Base-by-base conservation (phyloP, 371 early-diverging fungal genomes). In the Mucor indicus region DNA sequence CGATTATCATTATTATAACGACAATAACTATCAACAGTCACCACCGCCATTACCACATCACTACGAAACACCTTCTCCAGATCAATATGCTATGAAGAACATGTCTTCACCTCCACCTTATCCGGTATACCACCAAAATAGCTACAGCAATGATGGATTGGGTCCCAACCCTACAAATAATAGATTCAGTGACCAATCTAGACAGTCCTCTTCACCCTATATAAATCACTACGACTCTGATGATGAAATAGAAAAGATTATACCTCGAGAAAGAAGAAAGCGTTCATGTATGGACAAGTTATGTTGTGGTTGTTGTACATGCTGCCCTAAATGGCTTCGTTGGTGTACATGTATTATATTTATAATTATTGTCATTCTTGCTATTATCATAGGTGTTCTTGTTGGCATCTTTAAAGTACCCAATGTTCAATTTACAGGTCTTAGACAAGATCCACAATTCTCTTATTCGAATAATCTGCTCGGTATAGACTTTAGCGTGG, bases 291-390 rank as follows among this genome's bases (percentile, higher is more conserved):
- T 61, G 17, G 76, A 69, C 22, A 66, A 55, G 16, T n/a, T 69
- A 11, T 75, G 76, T 21, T 75, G 76, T 48, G 76, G 68, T 9
- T 75, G 76, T 37, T 75, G 72, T 42, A 64, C 67, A 4, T 75
- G 76, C 25, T 72, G 67, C 42, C 76, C 76, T 4, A 69, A 64
- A 24, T 75, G 76, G 76, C 21, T 56, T 21, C 64, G 76, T 19
- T 72, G 64, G 63, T 57, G 67, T 24, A 62, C 57, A 36, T 75
- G 76, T 38, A 52, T 62, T 9, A 27, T 71, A 20, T 44, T 75
- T 11, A 53, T 75, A 9, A 50, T 74, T 22, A 57, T 74, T 40
- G 23, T 66, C 22, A 62, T 53, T 22, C 37, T 75, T 38, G 71
- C 38, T 12, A 75, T 75, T 30, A 55, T 62, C 4, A 45, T 71